phyloP scores from a whole-genome alignment of 352 stramenopile genomes.

The Globisporangium barbulae region DNA sequence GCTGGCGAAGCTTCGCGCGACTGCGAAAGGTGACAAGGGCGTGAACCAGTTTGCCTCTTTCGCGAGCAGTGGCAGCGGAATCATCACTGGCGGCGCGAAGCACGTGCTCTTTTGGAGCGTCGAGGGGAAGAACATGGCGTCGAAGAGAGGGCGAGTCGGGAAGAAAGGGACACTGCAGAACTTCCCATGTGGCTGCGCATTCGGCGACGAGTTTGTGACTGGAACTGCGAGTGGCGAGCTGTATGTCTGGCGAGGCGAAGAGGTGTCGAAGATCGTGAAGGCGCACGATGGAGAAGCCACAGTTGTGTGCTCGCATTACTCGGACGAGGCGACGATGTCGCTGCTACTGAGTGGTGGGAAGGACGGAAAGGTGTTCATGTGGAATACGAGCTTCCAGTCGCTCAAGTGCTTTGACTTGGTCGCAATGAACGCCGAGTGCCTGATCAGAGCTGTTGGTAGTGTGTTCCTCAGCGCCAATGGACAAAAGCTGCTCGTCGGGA shows the following conservation, averaged over 20 bases:
- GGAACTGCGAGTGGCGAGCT: slow-evolving; percentile 48
- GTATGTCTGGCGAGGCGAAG: slow-evolving; percentile 55
- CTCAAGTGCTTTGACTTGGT: slow-evolving; percentile 63
- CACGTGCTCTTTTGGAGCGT: slow-evolving; percentile 70
- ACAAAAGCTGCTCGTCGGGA: slow-evolving; percentile 75
- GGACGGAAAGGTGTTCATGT: slow-evolving; percentile 69
- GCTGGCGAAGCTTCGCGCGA: slow-evolving; percentile 34
- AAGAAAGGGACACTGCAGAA: slow-evolving; percentile 54
- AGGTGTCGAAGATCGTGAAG: slow-evolving; percentile 50
- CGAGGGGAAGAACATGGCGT: slow-evolving; percentile 48
- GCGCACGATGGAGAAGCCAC: slow-evolving; percentile 57
- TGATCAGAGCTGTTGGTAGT: slow-evolving; percentile 43
- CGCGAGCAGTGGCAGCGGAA: slow-evolving; percentile 21
- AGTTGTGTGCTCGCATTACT: slow-evolving; percentile 26
- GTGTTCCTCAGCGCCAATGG: slow-evolving; percentile 38
- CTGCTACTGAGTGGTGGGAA: slow-evolving; percentile 63
- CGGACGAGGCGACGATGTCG: slow-evolving; percentile 9
- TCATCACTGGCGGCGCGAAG: slow-evolving; percentile 66
- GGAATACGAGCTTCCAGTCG: slow-evolving; percentile 61
- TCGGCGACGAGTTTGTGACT: slow-evolving; percentile 50
- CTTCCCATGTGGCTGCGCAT: slow-evolving; percentile 44
- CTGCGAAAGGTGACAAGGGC: slow-evolving; percentile 51
- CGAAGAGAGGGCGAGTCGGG: slow-evolving; percentile 56
- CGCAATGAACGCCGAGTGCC: slow-evolving; percentile 29
- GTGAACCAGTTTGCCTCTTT: slow-evolving; percentile 58